These are phyloP conservation scores for Leccinellum albellum DNA, from an alignment of 768 basidiomycete genomes.

Conservation along the genomic window DNA sequence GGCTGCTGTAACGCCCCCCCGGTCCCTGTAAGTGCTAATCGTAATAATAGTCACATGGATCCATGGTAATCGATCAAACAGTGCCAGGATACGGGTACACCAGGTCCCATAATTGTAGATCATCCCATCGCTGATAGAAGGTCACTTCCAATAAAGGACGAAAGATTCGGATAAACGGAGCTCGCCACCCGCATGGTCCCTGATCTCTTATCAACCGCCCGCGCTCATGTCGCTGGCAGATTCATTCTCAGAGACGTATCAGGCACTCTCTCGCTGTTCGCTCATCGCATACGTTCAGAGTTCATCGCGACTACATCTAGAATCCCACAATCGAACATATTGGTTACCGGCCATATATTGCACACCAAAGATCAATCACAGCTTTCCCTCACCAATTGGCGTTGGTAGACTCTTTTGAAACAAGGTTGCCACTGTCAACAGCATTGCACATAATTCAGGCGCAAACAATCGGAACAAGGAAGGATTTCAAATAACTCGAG, in stretches of 20 bases:
- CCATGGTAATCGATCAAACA: not conserved
- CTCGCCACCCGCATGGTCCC: not conserved
- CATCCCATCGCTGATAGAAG: not conserved
- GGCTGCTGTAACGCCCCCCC: not conserved
- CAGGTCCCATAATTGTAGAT: not conserved
- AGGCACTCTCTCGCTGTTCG: not conserved
- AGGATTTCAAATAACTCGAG: not conserved
- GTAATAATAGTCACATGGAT: too few species aligned
- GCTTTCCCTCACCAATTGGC: not conserved
- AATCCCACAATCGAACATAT: not conserved
- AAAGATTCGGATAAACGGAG: not conserved
- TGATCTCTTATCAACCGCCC: not conserved
- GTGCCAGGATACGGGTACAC: not conserved
- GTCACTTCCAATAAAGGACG: not conserved
- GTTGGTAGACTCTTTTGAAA: not conserved
- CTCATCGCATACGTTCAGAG: not conserved
- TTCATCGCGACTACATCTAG: too few species aligned
- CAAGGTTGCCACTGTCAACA: too few species aligned
- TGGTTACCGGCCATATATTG: not conserved
- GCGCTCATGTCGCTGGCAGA: not conserved
- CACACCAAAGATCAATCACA: too few species aligned
- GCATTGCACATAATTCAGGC: not conserved
- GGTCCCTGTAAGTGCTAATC: not conserved
- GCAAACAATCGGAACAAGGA: not conserved
- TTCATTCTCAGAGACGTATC: not conserved